Evolutionary conservation across 257 asterid species (phyloP), one percentile per base, ranked within the genome.

Genomic region (Ilex asprella): DNA sequence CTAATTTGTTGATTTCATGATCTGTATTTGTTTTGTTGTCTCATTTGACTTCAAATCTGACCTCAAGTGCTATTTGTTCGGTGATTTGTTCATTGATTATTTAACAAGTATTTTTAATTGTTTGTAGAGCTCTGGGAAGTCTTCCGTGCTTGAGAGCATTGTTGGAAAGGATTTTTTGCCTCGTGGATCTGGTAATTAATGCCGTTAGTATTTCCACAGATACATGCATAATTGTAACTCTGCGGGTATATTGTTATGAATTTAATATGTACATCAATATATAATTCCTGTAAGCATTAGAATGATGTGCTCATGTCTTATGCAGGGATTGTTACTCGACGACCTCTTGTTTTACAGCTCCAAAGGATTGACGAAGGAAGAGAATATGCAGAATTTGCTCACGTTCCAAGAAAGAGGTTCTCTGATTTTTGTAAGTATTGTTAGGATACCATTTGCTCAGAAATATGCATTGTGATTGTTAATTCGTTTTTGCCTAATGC

Each of bases 341-440:
- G 90, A 51, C 90, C 95, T 43, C 93, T 87, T 60, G 95, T 87
- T 15, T 77, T 87, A 59, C 95, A 87, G 76, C 95, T 87, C 77
- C 90, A 87, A 69, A 81, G 85, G 66, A 61, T 87, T 62, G 86
- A 84, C 5, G 95, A 84, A 59, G 85, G 85, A 70, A 73, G 86
- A 74, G 95, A 87, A 71, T 87, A 84, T 74, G 95, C 82, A 30
- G 94, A 87, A 73, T 87, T 87, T 72, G 95, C 90, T 65, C 95
- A 87, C 74, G 86, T 82, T 70, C 94, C 95, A 31, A 77, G 86
- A 59, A 82, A 82, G 75, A 82, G 59, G 75, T 87, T 84, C 70
- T 73, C 86, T 56, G 95, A 87, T 68, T 87, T 87, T 71, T 82
- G 95, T 84, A 65, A 70, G 81, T 78, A 41, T 21, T 66, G 16